Conservation (phyloP, 257 asterid genomes). For the Handroanthus guayacan region DNA sequence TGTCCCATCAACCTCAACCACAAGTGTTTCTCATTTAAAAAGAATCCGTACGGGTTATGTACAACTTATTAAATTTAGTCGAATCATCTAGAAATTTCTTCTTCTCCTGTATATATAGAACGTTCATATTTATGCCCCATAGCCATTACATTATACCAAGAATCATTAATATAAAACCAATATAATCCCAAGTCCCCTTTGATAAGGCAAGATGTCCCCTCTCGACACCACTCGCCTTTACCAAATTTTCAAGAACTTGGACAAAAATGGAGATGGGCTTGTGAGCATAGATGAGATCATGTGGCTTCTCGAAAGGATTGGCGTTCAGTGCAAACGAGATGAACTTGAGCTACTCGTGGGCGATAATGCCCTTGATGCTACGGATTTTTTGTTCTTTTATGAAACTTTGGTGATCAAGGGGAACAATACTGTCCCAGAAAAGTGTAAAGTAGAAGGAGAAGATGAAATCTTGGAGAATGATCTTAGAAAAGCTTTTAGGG, state of each 20-base stretch:
- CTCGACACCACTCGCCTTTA: conserved; percentile 46
- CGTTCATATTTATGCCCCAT: too few relatives aligned
- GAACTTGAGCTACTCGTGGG: conserved; percentile 62
- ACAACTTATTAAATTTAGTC: conserved; percentile 15
- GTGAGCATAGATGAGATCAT: conserved; percentile 56
- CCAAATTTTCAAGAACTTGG: conserved; percentile 57
- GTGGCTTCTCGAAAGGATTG: conserved; percentile 49
- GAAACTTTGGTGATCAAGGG: conserved; percentile 38
- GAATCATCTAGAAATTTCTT: not conserved
- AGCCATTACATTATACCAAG: not conserved
- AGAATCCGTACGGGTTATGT: conserved; percentile 21
- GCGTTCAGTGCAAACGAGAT: conserved; percentile 35
- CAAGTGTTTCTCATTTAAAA: not conserved
- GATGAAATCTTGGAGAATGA: conserved; percentile 45
- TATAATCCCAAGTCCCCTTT: not conserved
- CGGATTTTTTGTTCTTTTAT: conserved; percentile 58
- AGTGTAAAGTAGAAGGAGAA: not conserved
- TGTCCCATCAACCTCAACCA: not conserved
- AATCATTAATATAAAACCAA: not conserved
- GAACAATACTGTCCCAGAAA: not conserved
- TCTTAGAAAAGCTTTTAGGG: conserved; percentile 51
- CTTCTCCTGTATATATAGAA: conserved; percentile 1
- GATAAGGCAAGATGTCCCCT: conserved; percentile 43
- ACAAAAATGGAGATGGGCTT: conserved; percentile 53
- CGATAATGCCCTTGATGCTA: conserved; percentile 39